phyloP scores from a whole-genome alignment of 2,329 filamentous ascomycete genomes.

The Aspergillus luchuensis region DNA sequence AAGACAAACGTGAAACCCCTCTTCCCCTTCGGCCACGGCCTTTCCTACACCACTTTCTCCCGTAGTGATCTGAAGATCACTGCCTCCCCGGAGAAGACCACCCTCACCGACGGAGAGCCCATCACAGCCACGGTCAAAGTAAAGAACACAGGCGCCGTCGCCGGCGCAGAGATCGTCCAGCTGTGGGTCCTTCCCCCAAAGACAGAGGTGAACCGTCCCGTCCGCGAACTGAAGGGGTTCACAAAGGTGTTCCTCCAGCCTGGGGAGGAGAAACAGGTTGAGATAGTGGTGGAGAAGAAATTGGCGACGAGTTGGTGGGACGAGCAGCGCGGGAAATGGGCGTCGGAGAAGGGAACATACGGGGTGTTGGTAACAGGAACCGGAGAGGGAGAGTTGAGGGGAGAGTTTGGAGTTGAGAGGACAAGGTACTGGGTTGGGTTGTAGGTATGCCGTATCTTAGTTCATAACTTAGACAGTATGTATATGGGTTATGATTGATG shows the following conservation, averaged over 20 bases:
- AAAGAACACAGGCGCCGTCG: conserved; percentile 57
- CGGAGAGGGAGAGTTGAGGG: conserved; percentile 53
- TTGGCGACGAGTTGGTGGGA: conserved; percentile 71
- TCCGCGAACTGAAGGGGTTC: conserved; percentile 68
- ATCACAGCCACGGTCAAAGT: conserved; percentile 52
- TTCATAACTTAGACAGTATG: background rate
- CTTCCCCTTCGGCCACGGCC: conserved; percentile 78
- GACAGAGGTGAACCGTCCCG: conserved; percentile 56
- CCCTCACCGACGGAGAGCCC: conserved; percentile 50
- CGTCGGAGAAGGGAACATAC: conserved; percentile 66
- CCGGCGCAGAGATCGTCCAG: conserved; percentile 58
- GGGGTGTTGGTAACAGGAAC: conserved; percentile 64
- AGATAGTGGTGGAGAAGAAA: conserved; percentile 62
- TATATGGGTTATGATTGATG: background rate
- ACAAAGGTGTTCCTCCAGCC: conserved; percentile 64
- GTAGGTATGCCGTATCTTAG: conserved; percentile 31
- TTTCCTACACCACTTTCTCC: conserved; percentile 73
- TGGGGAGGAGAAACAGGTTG: conserved; percentile 60
- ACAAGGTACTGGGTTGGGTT: conserved; percentile 70
- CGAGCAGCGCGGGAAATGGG: conserved; percentile 67
- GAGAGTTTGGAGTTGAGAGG: conserved; percentile 59
- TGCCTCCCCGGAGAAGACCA: conserved; percentile 28
- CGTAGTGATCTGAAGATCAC: conserved; percentile 51
- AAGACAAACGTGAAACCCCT: conserved; percentile 64
- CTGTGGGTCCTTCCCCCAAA: conserved; percentile 53